Percentiles rank a stretch among this genome's conserved stretches.
Evolutionary conservation across 1,139 yeast genomes (phyloP).

Genomic region (Blastobotrys aristatus): DNA sequence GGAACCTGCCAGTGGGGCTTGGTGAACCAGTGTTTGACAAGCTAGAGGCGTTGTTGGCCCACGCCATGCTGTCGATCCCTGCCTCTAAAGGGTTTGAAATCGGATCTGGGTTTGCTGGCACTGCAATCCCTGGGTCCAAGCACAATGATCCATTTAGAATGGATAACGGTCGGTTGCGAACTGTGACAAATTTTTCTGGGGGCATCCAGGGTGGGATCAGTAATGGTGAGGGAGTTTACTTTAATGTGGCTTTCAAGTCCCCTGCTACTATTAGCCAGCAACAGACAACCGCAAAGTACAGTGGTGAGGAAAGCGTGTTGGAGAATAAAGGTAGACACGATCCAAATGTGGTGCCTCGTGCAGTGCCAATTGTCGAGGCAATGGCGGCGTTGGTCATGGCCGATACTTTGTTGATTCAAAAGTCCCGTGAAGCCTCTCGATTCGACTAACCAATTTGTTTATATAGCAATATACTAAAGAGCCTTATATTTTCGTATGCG

Average conservation of each 20-base stretch:
- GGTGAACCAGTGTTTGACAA: constrained; percentile 98
- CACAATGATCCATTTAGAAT: constrained; percentile 71
- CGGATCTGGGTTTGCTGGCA: constrained; percentile 93
- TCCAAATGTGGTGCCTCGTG: constrained; percentile 97
- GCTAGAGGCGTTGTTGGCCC: constrained; percentile 89
- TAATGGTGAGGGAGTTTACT: constrained; percentile 91
- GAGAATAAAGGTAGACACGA: constrained; percentile 98
- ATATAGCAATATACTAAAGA: neutral
- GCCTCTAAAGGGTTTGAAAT: constrained; percentile 97
- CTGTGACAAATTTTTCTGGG: constrained; percentile 88
- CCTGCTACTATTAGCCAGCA: constrained; percentile 97
- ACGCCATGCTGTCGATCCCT: constrained; percentile 95
- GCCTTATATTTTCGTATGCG: no score
- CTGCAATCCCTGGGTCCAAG: constrained; percentile 82
- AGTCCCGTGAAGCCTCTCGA: constrained; percentile 62
- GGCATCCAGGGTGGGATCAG: constrained; percentile 98
- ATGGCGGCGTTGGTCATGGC: constrained; percentile 93
- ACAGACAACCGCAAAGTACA: constrained; percentile 82
- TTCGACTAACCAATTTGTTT: neutral
- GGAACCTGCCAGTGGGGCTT: constrained; percentile 88
- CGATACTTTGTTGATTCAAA: constrained; percentile 79
- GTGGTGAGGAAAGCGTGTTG: constrained; percentile 77
- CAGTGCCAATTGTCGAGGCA: constrained; percentile 96
- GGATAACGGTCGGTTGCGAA: constrained; percentile 54
- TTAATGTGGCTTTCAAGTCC: constrained; percentile 93